phyloP scores from a whole-genome alignment of 1,284 basidiomycete species.

The Nidula niveotomentosa region DNA sequence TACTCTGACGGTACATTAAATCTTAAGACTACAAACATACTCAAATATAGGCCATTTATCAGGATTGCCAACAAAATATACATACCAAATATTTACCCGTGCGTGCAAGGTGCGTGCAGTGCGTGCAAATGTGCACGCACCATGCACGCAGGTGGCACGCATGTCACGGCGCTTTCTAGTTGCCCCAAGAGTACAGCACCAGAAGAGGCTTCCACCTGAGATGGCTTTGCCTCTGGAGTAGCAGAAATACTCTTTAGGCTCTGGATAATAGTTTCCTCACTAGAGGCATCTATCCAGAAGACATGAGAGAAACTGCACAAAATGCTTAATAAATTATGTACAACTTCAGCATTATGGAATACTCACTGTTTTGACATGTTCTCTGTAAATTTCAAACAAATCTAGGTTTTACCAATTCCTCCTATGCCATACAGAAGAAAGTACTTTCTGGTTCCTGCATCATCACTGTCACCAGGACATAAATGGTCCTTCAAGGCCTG shows the following conservation, averaged over 20 bases:
- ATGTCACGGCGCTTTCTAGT: too few relatives aligned
- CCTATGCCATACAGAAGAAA: not conserved
- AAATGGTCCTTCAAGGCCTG: not conserved
- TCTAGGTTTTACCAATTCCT: not conserved
- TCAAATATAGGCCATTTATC: too few relatives aligned
- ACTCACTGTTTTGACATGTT: not conserved
- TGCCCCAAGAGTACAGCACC: conserved; percentile 1
- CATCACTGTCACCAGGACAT: not conserved
- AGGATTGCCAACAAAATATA: too few relatives aligned
- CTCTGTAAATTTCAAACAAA: not conserved
- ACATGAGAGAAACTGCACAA: conserved; percentile 7
- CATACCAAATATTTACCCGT: too few relatives aligned
- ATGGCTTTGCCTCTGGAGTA: not conserved
- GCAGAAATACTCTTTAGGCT: not conserved
- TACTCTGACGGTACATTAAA: too few relatives aligned
- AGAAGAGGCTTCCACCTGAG: not conserved
- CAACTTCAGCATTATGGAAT: not conserved
- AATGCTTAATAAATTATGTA: not conserved
- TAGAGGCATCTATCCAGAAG: conserved; percentile 11
- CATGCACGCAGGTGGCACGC: too few relatives aligned
- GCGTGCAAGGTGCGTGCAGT: too few relatives aligned
- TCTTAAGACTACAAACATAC: too few relatives aligned
- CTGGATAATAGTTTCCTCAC: conserved; percentile 2
- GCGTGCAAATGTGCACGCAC: too few relatives aligned
- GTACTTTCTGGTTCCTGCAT: not conserved